Evolutionary conservation across 495 filamentous ascomycete genomes (phyloP).

Genomic region (Aspergillus saccharolyticus): DNA sequence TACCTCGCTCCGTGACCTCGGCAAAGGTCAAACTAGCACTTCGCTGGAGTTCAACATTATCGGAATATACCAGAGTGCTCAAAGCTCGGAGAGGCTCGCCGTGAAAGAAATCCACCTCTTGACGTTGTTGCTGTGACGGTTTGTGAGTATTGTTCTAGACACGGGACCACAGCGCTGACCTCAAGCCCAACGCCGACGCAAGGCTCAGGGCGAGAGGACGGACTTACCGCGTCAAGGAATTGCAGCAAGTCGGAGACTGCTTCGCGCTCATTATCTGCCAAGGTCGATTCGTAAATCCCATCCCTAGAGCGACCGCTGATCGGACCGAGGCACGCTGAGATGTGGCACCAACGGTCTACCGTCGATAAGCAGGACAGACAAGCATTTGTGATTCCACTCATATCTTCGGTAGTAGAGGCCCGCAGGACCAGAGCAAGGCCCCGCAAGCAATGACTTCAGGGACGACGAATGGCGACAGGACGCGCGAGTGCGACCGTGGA

Average conservation of each 20-base stretch:
- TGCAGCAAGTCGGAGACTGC: constrained; percentile 92
- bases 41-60: constrained; percentile 96
- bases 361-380: constrained; percentile 43
- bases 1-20: constrained; percentile 97
- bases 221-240: constrained; percentile 88
- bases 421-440: constrained; percentile 29
- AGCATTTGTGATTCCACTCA: constrained; percentile 40
- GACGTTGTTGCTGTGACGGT: constrained; percentile 56
- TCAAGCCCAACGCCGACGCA: too few species aligned
- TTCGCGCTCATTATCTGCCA: constrained; percentile 95
- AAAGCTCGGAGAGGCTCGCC: constrained; percentile 93
- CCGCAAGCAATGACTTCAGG: constrained; percentile 19
- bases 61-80: constrained; percentile 93
- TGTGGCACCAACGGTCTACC: constrained; percentile 46
- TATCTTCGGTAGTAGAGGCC: constrained; percentile 29
- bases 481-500: constrained; percentile 7
- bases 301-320: constrained; percentile 77
- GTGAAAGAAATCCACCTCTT: constrained; percentile 94
- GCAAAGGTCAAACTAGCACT: constrained; percentile 98
- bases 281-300: constrained; percentile 88
- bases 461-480: constrained; percentile 14
- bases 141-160: constrained; percentile 12
- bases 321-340: constrained; percentile 41
- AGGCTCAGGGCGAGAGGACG: neutral
- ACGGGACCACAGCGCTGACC: constrained; percentile 3